Conservation (phyloP, 129 eudicot genomes). For the Artemisia tridentata region DNA sequence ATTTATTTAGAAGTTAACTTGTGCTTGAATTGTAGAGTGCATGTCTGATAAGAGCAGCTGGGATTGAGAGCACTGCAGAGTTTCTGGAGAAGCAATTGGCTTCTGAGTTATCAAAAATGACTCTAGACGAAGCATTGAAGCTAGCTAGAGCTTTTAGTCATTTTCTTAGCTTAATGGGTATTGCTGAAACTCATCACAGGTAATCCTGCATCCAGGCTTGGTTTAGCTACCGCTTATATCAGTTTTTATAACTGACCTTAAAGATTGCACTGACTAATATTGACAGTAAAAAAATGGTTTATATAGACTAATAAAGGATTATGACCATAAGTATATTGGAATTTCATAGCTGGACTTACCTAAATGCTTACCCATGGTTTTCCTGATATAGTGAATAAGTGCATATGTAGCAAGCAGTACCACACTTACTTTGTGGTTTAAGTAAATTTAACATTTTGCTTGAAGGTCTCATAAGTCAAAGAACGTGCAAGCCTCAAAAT, state of each 20-base stretch:
- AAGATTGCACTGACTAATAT: conserved; percentile 12
- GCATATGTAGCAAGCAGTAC: not conserved
- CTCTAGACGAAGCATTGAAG: conserved; percentile 73
- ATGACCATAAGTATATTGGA: conserved; percentile 7
- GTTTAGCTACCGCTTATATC: conserved; percentile 1
- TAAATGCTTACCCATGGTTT: not conserved
- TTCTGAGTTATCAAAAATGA: conserved; percentile 74
- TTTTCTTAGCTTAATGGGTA: conserved; percentile 75
- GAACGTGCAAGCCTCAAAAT: conserved; percentile 63
- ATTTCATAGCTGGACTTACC: not conserved
- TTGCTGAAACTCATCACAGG: conserved; percentile 99
- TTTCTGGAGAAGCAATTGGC: conserved; percentile 79
- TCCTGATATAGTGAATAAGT: not conserved
- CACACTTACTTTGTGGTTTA: not conserved
- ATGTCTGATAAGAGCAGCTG: conserved; percentile 75
- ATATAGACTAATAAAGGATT: conserved; percentile 4
- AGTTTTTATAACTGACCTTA: not conserved
- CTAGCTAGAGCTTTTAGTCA: conserved; percentile 90
- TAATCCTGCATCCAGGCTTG: conserved; percentile 27
- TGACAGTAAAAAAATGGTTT: conserved; percentile 12
- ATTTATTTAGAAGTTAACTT: conserved; percentile 17
- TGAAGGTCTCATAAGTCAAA: conserved; percentile 70
- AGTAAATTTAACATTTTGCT: not conserved
- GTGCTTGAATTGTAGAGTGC: conserved; percentile 66
- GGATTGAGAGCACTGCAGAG: conserved; percentile 85